A percentile compares a stretch with the other conserved stretches of the same genome.
phyloP scores from a whole-genome alignment of 2,329 filamentous ascomycete genomes.

The Colletotrichum sp. region DNA sequence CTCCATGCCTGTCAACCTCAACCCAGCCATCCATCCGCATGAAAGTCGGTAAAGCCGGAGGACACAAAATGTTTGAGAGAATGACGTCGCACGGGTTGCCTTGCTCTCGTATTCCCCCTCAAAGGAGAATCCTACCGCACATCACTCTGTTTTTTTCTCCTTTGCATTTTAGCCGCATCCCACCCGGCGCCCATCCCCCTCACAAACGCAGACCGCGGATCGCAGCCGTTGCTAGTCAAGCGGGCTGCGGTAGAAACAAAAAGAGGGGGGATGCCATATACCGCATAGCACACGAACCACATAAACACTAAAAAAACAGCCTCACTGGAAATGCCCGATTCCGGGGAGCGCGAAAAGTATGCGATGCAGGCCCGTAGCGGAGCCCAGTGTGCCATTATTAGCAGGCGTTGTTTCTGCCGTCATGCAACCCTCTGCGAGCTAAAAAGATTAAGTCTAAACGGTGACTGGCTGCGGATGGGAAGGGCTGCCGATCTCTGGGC shows the following conservation, averaged over 20 bases:
- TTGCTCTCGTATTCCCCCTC: conserved; percentile 12
- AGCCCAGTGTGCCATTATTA: conserved; percentile 8
- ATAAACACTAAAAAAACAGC: not conserved
- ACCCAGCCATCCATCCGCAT: not conserved
- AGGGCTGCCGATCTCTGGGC: not conserved
- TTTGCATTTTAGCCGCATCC: not conserved
- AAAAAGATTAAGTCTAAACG: not conserved
- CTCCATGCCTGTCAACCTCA: not conserved
- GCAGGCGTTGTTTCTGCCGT: not conserved
- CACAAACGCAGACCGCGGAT: not conserved
- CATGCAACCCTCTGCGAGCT: not conserved
- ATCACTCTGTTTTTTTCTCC: not conserved
- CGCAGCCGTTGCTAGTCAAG: conserved; percentile 1
- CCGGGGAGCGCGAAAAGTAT: not conserved
- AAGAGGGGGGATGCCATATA: not conserved
- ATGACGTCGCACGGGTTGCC: conserved; percentile 18
- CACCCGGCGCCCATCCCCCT: not conserved
- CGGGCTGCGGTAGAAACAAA: not conserved
- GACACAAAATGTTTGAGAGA: not conserved
- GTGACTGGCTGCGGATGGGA: not conserved
- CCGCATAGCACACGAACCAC: not conserved
- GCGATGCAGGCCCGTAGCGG: not conserved
- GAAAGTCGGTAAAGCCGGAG: conserved; percentile 15
- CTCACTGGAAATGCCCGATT: not conserved
- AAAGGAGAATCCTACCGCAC: not conserved